A percentile compares a stretch with the other conserved stretches of the same genome.
Conservation (phyloP, 176 grass and related monocot genomes). For the Melocanna baccifera region DNA sequence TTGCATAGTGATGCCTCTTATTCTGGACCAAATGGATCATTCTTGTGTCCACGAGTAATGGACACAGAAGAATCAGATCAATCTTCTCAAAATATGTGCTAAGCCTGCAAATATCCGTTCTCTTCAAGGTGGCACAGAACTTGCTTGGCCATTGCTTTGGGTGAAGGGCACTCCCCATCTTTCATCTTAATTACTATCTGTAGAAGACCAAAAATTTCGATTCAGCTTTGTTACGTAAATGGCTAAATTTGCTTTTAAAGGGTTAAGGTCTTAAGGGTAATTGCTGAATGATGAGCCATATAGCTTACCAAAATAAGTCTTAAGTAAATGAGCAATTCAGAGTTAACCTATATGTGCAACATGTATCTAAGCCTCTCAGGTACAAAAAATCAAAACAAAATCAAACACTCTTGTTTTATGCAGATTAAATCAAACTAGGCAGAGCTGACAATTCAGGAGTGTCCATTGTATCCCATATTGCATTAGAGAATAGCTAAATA, state of each 20-base stretch:
- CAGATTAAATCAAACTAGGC: neutral
- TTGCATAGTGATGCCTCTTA: constrained; percentile 16
- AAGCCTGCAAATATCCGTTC: constrained; percentile 68
- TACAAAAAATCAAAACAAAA: neutral
- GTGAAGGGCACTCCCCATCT: constrained; percentile 68
- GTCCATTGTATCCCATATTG: neutral
- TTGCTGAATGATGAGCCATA: neutral
- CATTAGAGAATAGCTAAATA: neutral
- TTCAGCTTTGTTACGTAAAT: neutral
- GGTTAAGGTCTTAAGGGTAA: neutral
- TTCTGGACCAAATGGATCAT: constrained; percentile 31
- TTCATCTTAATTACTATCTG: constrained; percentile 76
- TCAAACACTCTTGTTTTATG: neutral
- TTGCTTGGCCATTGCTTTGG: constrained; percentile 81
- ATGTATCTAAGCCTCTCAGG: neutral
- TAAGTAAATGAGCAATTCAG: neutral
- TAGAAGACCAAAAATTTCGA: constrained; percentile 16
- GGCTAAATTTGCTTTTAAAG: neutral
- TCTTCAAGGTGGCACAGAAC: constrained; percentile 65
- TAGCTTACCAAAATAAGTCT: neutral
- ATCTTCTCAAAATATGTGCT: constrained; percentile 21
- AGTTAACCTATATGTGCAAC: neutral
- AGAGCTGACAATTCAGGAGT: neutral
- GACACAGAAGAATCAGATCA: constrained; percentile 37
- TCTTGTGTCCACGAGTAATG: constrained; percentile 44